Base-by-base conservation (phyloP, 441 rosid species). In the Erodium texanum region DNA sequence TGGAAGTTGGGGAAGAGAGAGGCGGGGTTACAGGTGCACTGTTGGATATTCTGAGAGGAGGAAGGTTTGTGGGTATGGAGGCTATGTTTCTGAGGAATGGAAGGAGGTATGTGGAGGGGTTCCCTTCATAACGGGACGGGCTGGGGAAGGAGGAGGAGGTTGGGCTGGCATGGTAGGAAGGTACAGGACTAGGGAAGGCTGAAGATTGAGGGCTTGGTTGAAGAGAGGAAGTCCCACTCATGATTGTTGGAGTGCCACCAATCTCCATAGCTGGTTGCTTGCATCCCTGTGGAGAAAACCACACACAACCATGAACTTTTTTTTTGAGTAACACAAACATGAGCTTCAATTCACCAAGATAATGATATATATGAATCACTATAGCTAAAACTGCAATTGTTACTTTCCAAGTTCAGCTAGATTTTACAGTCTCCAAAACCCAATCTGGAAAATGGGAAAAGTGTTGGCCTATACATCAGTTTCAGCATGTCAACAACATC, bases 131-230 rank as follows among this genome's bases (percentile, higher is more conserved):
- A 3, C 89, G 87, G 54, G 87, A 76, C 0, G 93, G 93, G 65
- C 90, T 88, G 0, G 90, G 90, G 66, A 82, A 83, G 0, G 90
- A 86, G 3, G 93, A 86, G 1, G 93, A 88, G 0, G 83, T 75
- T 0, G 91, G 91, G 52, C 87, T 85, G 67, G 81, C 86, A 10
- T 85, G 89, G 79, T 87, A 85, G 36, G 92, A 78, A 16, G 75
- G 91, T 20, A 85, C 84, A 9, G 96, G 97, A 75, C 95, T 90
- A 5, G 90, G 96, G 71, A 83, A 90, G 59, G 84, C 81, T 5
- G 98, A 93, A 16, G 96, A 90, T 29, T 88, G 96, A 58, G 96
- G 98, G 64, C 98, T 93, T 7, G 90, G 90, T 71, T 89, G 96
- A 59, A 86, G 50, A 2, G 98, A 93, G 2, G 98, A 90, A 72